Evolutionary conservation across 2,329 filamentous ascomycete genomes (phyloP).

Genomic region (Diaporthe longicolla): DNA sequence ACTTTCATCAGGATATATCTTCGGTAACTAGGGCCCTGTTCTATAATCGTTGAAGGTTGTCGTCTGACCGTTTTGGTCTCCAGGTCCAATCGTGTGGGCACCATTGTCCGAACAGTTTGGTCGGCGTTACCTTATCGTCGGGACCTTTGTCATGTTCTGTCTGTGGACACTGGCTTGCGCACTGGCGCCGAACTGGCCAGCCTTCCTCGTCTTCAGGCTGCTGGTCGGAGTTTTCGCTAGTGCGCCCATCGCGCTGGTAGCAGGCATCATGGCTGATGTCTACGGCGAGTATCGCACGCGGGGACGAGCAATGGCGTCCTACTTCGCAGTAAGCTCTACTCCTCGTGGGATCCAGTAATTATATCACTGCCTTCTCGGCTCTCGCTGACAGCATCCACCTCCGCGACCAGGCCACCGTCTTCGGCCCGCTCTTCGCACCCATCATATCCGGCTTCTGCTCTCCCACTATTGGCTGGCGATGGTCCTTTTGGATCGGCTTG

Average conservation of each 20-base stretch:
- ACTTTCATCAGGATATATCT: conserved; percentile 63
- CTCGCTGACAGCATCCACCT: not conserved
- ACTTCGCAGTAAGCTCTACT: conserved; percentile 69
- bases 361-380: too few relatives aligned
- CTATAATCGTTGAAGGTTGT: not conserved
- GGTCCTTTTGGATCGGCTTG: conserved; percentile 79
- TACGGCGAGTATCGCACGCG: conserved; percentile 69
- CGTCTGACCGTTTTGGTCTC: not conserved
- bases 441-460: conserved; percentile 75
- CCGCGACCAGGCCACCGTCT: conserved; percentile 67
- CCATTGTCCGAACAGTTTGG: conserved; percentile 77
- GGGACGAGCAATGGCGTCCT: conserved; percentile 73
- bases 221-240: conserved; percentile 68
- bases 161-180: conserved; percentile 70
- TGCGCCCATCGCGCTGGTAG: conserved; percentile 73
- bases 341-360: fast-evolving
- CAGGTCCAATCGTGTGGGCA: conserved; percentile 71
- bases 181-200: conserved; percentile 65
- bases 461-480: conserved; percentile 73
- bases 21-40: conserved; percentile 57
- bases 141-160: conserved; percentile 63
- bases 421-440: conserved; percentile 76
- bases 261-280: conserved; percentile 76
- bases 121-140: conserved; percentile 61
- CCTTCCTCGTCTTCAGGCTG: conserved; percentile 69